Evolutionary conservation across 208 protist species (phyloP).

Genomic region (Trypanosoma scelopori): DNA sequence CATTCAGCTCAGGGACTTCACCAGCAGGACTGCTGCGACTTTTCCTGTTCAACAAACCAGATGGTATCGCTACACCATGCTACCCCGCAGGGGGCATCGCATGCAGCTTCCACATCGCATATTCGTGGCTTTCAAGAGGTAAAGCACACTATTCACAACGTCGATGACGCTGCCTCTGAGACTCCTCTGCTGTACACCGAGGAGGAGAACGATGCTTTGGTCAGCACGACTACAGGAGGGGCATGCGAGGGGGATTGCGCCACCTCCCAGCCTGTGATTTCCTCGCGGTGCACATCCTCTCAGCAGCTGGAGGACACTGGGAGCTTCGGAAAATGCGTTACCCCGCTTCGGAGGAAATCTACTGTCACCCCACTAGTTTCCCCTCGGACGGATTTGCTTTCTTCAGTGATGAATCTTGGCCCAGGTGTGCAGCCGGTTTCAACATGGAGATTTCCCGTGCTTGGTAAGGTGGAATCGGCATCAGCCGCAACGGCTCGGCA

Average conservation of each 20-base stretch:
- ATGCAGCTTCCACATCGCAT: not conserved
- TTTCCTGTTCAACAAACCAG: not conserved
- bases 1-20: not conserved
- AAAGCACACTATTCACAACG: not conserved
- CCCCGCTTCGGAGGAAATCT: not conserved
- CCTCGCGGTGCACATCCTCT: not conserved
- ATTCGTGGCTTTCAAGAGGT: not conserved
- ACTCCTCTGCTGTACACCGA: too few species aligned
- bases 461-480: constrained; percentile 12
- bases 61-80: not conserved
- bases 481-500: not conserved
- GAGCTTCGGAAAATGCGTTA: not conserved
- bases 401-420: constrained; percentile 1
- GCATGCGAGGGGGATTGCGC: not conserved
- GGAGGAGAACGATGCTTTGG: too few species aligned
- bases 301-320: not conserved
- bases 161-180: not conserved
- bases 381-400: not conserved
- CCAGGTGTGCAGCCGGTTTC: constrained; percentile 14
- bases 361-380: constrained; percentile 8
- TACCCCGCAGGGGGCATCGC: not conserved
- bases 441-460: constrained; percentile 25
- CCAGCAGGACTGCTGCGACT: not conserved
- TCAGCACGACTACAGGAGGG: not conserved
- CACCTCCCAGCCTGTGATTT: too few species aligned